These are phyloP conservation scores for Kodamaea sp. DNA, from an alignment of 1,139 yeast genomes.

Conservation along the genomic window DNA sequence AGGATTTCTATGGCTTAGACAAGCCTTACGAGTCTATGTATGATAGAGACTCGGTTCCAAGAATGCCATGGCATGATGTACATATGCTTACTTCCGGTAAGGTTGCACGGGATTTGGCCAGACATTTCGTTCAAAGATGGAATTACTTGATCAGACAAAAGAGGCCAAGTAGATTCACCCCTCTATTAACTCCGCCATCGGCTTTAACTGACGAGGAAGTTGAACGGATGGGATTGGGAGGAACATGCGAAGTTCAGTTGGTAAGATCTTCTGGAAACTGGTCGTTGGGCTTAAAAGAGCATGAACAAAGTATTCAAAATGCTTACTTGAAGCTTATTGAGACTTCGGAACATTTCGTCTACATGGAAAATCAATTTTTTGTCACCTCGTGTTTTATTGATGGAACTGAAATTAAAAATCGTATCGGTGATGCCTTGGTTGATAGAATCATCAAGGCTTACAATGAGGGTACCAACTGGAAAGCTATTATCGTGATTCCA, in stretches of 20 bases:
- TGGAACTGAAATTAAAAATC: conserved; percentile 81
- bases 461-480: conserved; percentile 77
- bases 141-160: conserved; percentile 89
- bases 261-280: conserved; percentile 87
- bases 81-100: conserved; percentile 97
- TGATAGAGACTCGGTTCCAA: conserved; percentile 74
- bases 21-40: conserved; percentile 92
- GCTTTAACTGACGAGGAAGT: conserved; percentile 78
- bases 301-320: conserved; percentile 87
- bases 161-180: conserved; percentile 91
- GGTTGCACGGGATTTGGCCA: conserved; percentile 85
- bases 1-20: conserved; percentile 79
- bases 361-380: conserved; percentile 93
- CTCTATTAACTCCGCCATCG: conserved; percentile 88
- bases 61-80: conserved; percentile 99
- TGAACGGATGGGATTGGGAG: conserved; percentile 60
- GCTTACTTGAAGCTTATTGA: conserved; percentile 91
- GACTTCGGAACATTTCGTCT: conserved; percentile 87
- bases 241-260: conserved; percentile 91
- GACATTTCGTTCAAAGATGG: conserved; percentile 98
- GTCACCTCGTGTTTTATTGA: conserved; percentile 86
- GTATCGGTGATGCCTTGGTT: conserved; percentile 94
- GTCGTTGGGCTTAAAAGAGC: conserved; percentile 86
- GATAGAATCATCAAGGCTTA: conserved; percentile 91
- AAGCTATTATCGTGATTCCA: conserved; percentile 88